Evolutionary conservation across 495 filamentous ascomycete species (phyloP).

Genomic region (Trichoderma reesei): DNA sequence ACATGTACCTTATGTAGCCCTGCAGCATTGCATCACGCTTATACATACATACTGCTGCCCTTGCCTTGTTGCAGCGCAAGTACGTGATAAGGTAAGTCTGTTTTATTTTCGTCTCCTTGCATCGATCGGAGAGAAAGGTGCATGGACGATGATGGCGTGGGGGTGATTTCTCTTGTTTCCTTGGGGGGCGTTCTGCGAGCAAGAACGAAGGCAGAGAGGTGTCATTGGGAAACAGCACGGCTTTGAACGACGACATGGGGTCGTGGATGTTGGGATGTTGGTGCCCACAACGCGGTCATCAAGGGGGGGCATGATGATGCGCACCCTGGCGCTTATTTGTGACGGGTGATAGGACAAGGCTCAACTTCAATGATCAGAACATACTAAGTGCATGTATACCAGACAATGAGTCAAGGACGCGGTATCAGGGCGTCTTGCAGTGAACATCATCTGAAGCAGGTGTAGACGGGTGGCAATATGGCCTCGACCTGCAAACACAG

Average conservation of each 20-base stretch:
- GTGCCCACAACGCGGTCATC: neutral
- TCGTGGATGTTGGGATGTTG: neutral
- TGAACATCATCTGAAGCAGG: no score
- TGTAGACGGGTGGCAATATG: no score
- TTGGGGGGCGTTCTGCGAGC: no score
- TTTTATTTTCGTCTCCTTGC: neutral
- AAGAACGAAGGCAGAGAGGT: no score
- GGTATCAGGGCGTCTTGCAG: no score
- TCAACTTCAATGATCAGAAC: no score
- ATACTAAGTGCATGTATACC: no score
- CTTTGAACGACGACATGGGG: no score
- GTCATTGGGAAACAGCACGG: no score
- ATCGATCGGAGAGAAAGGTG: neutral
- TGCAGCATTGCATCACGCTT: neutral
- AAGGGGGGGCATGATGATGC: neutral
- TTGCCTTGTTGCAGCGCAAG: no score
- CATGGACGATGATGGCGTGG: neutral
- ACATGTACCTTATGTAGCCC: neutral
- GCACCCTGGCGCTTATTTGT: neutral
- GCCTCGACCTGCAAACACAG: no score
- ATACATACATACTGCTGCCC: neutral
- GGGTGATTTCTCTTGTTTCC: neutral
- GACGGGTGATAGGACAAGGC: conserved; percentile 1
- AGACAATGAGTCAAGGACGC: no score
- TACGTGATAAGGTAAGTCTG: neutral